These are phyloP conservation scores for Chenopodium album DNA, from an alignment of 148 eudicot species.

Conservation along the genomic window DNA sequence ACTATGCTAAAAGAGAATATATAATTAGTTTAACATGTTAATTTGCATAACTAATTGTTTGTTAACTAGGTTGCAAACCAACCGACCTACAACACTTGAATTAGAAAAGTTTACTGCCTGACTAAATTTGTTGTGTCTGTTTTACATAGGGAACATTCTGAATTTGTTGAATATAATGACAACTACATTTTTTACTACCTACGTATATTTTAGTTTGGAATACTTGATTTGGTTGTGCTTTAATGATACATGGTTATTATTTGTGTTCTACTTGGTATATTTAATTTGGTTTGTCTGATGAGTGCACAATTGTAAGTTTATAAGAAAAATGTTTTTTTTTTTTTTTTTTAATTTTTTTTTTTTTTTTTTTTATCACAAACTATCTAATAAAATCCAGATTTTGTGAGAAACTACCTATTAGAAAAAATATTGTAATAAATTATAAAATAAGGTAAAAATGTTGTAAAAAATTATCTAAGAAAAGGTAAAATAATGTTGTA, in stretches of 20 bases:
- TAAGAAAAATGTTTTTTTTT: no score
- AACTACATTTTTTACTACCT: not conserved
- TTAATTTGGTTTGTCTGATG: no score
- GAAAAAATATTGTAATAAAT: no score
- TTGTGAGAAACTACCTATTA: no score
- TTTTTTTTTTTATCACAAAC: no score
- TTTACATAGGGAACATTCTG: not conserved
- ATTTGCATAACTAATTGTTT: not conserved
- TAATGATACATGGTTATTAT: not conserved
- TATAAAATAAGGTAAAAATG: no score
- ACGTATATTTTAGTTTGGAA: not conserved
- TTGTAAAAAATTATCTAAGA: no score
- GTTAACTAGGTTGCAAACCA: conserved; percentile 10
- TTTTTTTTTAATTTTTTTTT: no score
- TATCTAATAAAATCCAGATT: no score
- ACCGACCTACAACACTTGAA: conserved; percentile 9
- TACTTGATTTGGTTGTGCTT: not conserved
- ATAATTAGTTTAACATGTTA: not conserved
- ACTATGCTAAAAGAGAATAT: not conserved
- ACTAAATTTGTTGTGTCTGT: not conserved
- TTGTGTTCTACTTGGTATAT: no score
- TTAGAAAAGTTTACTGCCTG: not conserved
- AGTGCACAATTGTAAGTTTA: no score
- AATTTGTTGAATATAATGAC: not conserved
- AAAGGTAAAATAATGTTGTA: no score